Evolutionary conservation across 1,139 yeast species (phyloP).

Genomic region (Hanseniaspora gamundiae): DNA sequence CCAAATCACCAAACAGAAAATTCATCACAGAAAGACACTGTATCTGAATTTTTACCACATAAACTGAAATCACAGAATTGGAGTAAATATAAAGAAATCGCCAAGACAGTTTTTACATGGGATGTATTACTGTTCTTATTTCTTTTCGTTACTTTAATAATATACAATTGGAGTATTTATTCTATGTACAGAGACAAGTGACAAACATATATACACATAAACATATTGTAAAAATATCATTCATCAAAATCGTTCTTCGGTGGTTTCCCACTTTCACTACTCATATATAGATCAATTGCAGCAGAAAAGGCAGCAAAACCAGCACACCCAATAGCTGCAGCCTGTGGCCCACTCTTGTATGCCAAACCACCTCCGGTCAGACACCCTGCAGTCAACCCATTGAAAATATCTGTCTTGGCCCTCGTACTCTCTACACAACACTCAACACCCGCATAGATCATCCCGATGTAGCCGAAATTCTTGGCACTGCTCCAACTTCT

Average conservation of each 20-base stretch:
- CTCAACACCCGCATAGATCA: constrained; percentile 89
- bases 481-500: constrained; percentile 82
- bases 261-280: constrained; percentile 76
- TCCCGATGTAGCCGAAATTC: constrained; percentile 89
- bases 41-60: no score
- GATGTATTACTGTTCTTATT: neutral
- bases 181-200: neutral
- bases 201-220: neutral
- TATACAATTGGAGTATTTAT: neutral
- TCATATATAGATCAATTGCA: constrained; percentile 83
- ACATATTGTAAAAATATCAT: constrained; percentile 18
- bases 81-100: neutral
- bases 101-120: neutral
- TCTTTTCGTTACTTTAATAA: constrained; percentile 1
- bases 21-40: neutral
- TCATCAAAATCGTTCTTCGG: constrained; percentile 86
- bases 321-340: constrained; percentile 85
- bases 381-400: constrained; percentile 90
- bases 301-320: constrained; percentile 96
- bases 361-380: constrained; percentile 95
- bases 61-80: no score
- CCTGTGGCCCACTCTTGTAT: constrained; percentile 85
- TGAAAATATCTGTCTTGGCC: constrained; percentile 87
- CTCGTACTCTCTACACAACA: constrained; percentile 68
- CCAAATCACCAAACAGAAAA: neutral